phyloP scores from a whole-genome alignment of 2,329 filamentous ascomycete genomes.

The Tolypocladium guangdongense region DNA sequence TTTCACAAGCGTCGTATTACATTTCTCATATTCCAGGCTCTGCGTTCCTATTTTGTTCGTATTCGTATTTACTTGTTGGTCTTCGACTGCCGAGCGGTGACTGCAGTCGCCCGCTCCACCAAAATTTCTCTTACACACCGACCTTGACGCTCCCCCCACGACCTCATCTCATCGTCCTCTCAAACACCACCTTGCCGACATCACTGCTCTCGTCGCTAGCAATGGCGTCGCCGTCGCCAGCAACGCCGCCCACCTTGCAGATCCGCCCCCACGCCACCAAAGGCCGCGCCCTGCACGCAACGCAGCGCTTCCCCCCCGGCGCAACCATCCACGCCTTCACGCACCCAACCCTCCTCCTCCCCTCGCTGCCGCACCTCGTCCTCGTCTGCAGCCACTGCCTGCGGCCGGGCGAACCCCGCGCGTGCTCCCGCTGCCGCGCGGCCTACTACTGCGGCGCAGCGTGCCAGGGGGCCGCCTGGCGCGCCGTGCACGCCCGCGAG shows the following conservation, averaged over 20 bases:
- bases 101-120: not conserved
- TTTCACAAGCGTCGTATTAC: too few species aligned
- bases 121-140: not conserved
- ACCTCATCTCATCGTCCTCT: not conserved
- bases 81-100: not conserved
- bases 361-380: constrained; percentile 29
- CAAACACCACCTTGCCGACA: not conserved
- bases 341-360: constrained; percentile 31
- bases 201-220: not conserved
- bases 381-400: constrained; percentile 41
- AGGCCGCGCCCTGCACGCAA: constrained; percentile 36
- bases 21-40: too few species aligned
- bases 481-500: constrained; percentile 39
- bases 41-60: too few species aligned
- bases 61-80: too few species aligned
- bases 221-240: not conserved
- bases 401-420: constrained; percentile 13
- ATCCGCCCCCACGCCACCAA: constrained; percentile 19
- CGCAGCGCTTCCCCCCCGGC: constrained; percentile 31
- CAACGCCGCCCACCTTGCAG: constrained; percentile 10
- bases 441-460: constrained; percentile 41
- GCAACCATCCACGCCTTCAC: constrained; percentile 33
- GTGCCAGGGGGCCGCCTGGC: constrained; percentile 48
- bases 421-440: constrained; percentile 43
- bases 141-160: not conserved